Percentiles rank a stretch among this genome's conserved stretches.
Evolutionary conservation across 2,329 filamentous ascomycete species (phyloP).

Genomic region (Colletotrichum chrysophilum): DNA sequence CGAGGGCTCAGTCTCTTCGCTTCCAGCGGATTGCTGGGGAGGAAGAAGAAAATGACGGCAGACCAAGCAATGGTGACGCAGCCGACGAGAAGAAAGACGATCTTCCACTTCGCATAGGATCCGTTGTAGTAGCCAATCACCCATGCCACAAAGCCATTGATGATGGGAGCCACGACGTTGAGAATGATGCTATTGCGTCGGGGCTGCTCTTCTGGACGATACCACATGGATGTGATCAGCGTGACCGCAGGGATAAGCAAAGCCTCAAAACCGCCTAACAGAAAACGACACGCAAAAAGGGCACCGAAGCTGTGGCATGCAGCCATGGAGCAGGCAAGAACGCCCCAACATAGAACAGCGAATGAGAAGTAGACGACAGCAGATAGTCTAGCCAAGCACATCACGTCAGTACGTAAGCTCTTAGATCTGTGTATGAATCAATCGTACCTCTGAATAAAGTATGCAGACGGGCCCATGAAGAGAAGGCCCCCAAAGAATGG

Average conservation of each 20-base stretch:
- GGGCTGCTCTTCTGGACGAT: neutral
- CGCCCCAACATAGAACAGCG: neutral
- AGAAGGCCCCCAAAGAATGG: neutral
- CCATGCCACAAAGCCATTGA: neutral
- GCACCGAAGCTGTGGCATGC: neutral
- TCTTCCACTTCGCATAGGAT: neutral
- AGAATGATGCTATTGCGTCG: neutral
- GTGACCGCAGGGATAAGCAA: neutral
- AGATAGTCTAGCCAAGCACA: neutral
- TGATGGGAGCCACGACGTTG: neutral
- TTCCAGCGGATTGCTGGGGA: neutral
- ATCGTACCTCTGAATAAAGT: neutral
- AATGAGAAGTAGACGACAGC: neutral
- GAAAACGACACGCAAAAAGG: neutral
- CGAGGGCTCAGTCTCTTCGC: neutral
- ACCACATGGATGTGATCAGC: neutral
- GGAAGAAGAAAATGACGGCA: neutral
- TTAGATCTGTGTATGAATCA: neutral
- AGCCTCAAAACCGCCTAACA: neutral
- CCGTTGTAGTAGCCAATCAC: neutral
- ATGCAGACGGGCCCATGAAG: neutral
- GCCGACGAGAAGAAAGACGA: neutral
- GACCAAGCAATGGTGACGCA: neutral
- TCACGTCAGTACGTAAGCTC: neutral
- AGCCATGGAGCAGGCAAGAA: neutral